Conservation (phyloP, 192 early-diverging fungal species). For the Linnemannia zychae region DNA sequence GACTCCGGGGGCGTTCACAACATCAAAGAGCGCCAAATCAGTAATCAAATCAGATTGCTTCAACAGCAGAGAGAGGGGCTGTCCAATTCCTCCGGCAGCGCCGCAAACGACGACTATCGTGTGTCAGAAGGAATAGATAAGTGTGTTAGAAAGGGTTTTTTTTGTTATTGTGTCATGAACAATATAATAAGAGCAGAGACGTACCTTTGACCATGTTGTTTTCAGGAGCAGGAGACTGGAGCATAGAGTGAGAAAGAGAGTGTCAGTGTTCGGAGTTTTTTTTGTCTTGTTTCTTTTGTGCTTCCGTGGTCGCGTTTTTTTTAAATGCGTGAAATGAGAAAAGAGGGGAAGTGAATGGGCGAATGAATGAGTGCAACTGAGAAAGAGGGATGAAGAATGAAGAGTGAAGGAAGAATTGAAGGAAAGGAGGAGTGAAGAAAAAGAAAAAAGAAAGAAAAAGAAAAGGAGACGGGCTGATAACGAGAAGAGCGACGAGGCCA, state of each 20-base stretch:
- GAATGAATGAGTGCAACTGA: neutral
- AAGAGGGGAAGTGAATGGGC: neutral
- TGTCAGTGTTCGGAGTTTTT: constrained; percentile 5
- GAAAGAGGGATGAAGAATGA: neutral
- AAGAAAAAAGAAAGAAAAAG: neutral
- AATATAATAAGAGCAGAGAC: neutral
- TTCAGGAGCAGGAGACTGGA: constrained; percentile 25
- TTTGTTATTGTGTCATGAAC: neutral
- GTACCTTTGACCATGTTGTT: constrained; percentile 33
- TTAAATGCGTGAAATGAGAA: neutral
- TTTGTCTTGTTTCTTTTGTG: neutral
- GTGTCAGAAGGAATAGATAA: neutral
- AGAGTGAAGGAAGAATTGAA: neutral
- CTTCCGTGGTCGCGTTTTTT: neutral
- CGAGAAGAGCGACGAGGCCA: neutral
- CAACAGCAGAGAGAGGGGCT: constrained; percentile 95
- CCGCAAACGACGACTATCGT: constrained; percentile 78
- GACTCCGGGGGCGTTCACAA: constrained; percentile 97
- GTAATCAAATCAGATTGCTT: constrained; percentile 91
- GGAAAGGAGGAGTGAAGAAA: neutral
- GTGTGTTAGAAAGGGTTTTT: neutral
- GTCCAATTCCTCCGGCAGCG: constrained; percentile 96
- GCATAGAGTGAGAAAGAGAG: neutral
- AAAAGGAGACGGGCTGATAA: neutral
- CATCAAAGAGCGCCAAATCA: constrained; percentile 92